Base-by-base conservation (phyloP, 2,329 filamentous ascomycete species). In the Dactylellina leptospora region DNA sequence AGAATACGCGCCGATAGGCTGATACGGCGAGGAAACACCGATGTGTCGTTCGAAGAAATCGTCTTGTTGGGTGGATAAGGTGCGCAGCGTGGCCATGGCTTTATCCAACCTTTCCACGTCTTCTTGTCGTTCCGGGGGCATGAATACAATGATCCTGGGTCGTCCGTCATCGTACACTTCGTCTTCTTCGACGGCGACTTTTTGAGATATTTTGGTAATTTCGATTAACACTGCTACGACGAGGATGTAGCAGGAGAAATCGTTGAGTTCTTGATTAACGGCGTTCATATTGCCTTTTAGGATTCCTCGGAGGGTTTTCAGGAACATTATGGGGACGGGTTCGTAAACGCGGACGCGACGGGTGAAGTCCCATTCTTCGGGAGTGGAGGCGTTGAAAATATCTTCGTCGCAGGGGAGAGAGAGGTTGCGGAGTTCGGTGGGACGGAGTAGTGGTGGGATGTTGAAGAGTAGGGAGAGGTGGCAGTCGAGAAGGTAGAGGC, bases 361-460 rank as follows among this genome's bases (percentile, higher is more conserved):
- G 3, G 68, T 74, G 66, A 75, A 45, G 48, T 73, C 74, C 75
- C 75, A 77, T 28, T 71, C 68, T 50, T 77, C 68, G 6, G 74
- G 60, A 8, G 74, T 76, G 20, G 74, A 25, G 25, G 75, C 75
- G 18, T 76, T 75, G 27, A 76, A 77, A 20, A 77, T 72, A 30
- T 75, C 73, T 36, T 75, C 74, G 44, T 77, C 75, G 30, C 75
- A 77, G 40, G 75, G 75, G 22, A 77, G 63, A n/a, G 75, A 75
- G 33, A 77, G 74, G 53, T 74, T 75, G 28, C 74, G 74, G 10
- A 77, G 64, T 47, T 77, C 75, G 10, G 72, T 70, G 3, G 72
- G 73, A 30, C 75, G 73, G 56, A 76, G 72, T 9, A 77, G 74
- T n/a, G 74, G 75, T 9, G 75, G 75, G 20, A 75, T 74, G 28